phyloP scores from a whole-genome alignment of 495 filamentous ascomycete genomes.

The Penicillium atrosanguineum region DNA sequence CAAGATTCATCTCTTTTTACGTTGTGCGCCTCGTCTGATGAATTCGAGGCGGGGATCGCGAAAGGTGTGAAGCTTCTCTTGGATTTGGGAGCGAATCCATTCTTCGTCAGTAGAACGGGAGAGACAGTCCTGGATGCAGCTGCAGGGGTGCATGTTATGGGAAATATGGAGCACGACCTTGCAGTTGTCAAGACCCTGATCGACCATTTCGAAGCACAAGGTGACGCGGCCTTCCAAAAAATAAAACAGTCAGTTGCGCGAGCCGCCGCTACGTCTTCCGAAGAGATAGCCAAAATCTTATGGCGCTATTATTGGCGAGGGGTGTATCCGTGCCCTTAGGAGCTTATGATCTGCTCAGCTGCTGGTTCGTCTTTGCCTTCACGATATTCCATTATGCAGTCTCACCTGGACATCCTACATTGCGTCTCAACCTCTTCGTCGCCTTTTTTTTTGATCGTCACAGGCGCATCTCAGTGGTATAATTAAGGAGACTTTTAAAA shows the following conservation, averaged over 20 bases:
- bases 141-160: too few species aligned
- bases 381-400: too few species aligned
- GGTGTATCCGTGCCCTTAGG: not conserved
- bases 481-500: too few species aligned
- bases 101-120: not conserved
- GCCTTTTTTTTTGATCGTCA: too few species aligned
- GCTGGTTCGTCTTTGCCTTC: too few species aligned
- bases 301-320: not conserved
- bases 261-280: not conserved
- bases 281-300: not conserved
- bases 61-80: not conserved
- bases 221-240: not conserved
- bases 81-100: not conserved
- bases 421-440: too few species aligned
- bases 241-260: not conserved
- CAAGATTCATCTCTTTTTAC: not conserved
- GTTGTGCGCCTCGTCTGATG: not conserved
- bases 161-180: not conserved
- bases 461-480: too few species aligned
- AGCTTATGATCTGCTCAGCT: not conserved
- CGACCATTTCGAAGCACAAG: not conserved
- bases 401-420: too few species aligned
- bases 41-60: too few species aligned
- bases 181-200: not conserved
- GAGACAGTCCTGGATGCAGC: not conserved